These are phyloP conservation scores for Colletotrichum lentis DNA, from an alignment of 2,329 filamentous ascomycete genomes.

Conservation along the genomic window DNA sequence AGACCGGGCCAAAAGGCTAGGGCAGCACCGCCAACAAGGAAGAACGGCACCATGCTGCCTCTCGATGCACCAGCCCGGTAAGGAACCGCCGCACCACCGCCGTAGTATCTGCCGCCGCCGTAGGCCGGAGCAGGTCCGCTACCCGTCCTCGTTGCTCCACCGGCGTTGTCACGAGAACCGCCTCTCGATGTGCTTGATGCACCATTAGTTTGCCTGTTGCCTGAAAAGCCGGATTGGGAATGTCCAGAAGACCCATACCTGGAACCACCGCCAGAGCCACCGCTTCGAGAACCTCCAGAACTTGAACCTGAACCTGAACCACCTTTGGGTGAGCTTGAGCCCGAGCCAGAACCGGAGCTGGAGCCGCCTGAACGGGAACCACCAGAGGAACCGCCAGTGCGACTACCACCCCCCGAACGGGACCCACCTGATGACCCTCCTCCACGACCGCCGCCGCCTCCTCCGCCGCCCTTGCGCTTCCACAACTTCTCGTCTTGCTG, in stretches of 20 bases:
- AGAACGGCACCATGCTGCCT: conserved; percentile 55
- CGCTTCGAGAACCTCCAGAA: conserved; percentile 20
- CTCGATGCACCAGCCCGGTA: conserved; percentile 61
- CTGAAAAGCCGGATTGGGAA: not conserved
- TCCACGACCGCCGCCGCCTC: conserved; percentile 57
- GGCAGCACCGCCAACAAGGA: conserved; percentile 57
- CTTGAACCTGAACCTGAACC: conserved; percentile 41
- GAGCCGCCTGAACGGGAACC: conserved; percentile 26
- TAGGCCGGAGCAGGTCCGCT: conserved; percentile 65
- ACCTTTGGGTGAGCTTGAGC: conserved; percentile 41
- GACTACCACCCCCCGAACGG: conserved; percentile 39
- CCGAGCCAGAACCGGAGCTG: conserved; percentile 20
- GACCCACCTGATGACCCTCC: conserved; percentile 37
- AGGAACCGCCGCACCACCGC: conserved; percentile 68
- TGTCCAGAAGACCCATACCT: conserved; percentile 32
- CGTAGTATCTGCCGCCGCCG: conserved; percentile 71
- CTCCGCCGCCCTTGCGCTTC: conserved; percentile 69
- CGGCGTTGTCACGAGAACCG: conserved; percentile 46
- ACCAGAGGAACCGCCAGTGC: conserved; percentile 41
- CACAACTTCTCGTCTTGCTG: conserved; percentile 56
- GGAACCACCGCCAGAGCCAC: conserved; percentile 35
- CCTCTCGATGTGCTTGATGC: conserved; percentile 19
- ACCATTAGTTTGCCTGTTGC: not conserved
- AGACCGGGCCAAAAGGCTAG: conserved; percentile 70
- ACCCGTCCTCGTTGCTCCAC: conserved; percentile 64